A percentile compares a stretch with the other conserved stretches of the same genome.
Conservation (phyloP, 164 flowering plant genomes). For the Kingdonia uniflora region DNA sequence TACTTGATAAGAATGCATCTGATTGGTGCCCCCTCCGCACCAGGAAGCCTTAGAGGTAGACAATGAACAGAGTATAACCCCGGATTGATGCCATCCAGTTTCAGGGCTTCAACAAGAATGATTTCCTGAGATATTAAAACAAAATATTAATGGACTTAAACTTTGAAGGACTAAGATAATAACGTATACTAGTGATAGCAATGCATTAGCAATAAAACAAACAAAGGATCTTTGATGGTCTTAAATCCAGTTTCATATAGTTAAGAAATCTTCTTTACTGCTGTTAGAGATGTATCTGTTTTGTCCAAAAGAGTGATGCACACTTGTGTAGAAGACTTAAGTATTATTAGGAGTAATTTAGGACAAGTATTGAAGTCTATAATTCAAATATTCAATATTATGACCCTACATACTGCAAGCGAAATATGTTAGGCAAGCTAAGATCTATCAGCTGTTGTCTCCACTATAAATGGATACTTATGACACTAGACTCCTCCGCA, state of each 20-base stretch:
- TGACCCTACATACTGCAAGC: no score
- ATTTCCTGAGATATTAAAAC: constrained; percentile 16
- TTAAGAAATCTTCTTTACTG: neutral
- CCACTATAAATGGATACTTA: no score
- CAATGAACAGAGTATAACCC: constrained; percentile 68
- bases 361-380: no score
- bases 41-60: constrained; percentile 59
- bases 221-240: neutral
- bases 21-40: constrained; percentile 77
- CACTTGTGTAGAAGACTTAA: no score
- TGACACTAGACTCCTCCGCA: no score
- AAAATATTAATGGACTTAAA: neutral
- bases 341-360: no score
- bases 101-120: constrained; percentile 41
- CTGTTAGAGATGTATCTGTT: neutral
- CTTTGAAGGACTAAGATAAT: neutral
- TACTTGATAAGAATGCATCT: constrained; percentile 31
- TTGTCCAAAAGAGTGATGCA: no score
- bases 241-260: neutral
- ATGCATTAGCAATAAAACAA: neutral
- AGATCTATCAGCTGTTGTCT: no score
- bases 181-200: neutral
- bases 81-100: constrained; percentile 45
- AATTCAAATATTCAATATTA: no score
- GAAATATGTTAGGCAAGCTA: no score